Conservation (phyloP, 2,329 filamentous ascomycete species). For the Zymoseptoria passerinii region DNA sequence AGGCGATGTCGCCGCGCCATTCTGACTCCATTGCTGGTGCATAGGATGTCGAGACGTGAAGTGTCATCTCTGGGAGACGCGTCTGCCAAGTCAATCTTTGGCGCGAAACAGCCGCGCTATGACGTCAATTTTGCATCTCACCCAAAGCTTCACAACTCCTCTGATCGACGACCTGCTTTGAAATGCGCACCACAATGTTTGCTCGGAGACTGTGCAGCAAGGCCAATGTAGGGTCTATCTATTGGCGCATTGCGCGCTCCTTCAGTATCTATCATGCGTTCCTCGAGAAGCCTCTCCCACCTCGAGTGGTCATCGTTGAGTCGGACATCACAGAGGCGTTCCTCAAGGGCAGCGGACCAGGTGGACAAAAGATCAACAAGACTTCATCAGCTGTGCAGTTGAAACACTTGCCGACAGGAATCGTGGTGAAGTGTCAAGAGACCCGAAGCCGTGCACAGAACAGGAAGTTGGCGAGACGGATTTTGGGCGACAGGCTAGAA, state of each 20-base stretch:
- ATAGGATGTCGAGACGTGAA: background rate
- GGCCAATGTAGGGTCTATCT: background rate
- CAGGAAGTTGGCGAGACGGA: constrained; percentile 68
- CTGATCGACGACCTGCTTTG: background rate
- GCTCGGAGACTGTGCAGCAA: background rate
- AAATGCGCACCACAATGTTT: background rate
- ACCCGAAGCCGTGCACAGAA: constrained; percentile 84
- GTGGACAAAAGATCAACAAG: constrained; percentile 98
- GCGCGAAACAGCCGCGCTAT: background rate
- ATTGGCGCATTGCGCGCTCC: constrained; percentile 10
- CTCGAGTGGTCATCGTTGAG: constrained; percentile 67
- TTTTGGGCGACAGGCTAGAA: constrained; percentile 73
- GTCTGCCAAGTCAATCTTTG: background rate
- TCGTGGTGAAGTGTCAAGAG: constrained; percentile 89
- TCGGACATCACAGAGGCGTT: constrained; percentile 75
- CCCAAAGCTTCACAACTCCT: background rate
- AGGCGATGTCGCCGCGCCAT: constrained; percentile 11
- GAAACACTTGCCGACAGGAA: constrained; percentile 78
- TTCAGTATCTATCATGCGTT: constrained; percentile 13
- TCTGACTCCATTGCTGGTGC: background rate
- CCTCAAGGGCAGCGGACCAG: constrained; percentile 83
- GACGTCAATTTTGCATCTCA: background rate
- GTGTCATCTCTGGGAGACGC: background rate
- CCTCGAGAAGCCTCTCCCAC: constrained; percentile 57
- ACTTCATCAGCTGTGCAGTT: constrained; percentile 91